Base-by-base conservation (phyloP, 2,329 filamentous ascomycete genomes). In the Dothistroma pini region DNA sequence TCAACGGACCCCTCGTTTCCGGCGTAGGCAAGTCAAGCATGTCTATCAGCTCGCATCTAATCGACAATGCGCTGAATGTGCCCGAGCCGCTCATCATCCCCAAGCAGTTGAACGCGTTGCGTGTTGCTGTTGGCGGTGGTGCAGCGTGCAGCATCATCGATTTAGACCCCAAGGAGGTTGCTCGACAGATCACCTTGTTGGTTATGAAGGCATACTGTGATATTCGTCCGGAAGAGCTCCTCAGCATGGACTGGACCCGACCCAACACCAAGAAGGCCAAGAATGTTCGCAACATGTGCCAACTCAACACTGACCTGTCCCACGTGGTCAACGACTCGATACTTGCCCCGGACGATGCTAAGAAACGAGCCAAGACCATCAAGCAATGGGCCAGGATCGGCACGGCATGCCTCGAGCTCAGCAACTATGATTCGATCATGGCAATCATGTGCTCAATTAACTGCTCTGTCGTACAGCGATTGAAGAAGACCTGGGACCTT, bases 341-440 rank as follows among this genome's bases (percentile, higher is more conserved):
- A 69, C 83, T 99, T 14, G 86, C 90, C 59, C 84, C 91, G 60
- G 84, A 90, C n/a, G 95, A 97, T 73, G 87, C 89, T 29, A 97
- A 97, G 84, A 96, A 93, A 79, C 86, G 95, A 29, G 93, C 95
- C 0, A 79, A 84, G 1, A 86, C 92, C 56, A 95, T 99, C 78
- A 97, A 99, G 79, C 93, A 97, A 69, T 99, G 95, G 95, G 90
- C 97, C 74, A 99, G 97, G 81, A 87, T 97, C 68, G 91, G 91
- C 0, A 84, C 89, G 69, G 90, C 90, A 70, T 96, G 91, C 67
- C 80, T 96, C 5, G 90, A 95, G 71, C 83, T 97, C 29, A 89
- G 95, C 78, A 99, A 99, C 78, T 99, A 97, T 70, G 93, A 99
- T 72, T 91, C 91, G 0, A 79, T 99, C 11, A 97, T 97, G 92